These are phyloP conservation scores for Scedosporium boydii DNA, from an alignment of 2,329 filamentous ascomycete species.

Conservation along the genomic window DNA sequence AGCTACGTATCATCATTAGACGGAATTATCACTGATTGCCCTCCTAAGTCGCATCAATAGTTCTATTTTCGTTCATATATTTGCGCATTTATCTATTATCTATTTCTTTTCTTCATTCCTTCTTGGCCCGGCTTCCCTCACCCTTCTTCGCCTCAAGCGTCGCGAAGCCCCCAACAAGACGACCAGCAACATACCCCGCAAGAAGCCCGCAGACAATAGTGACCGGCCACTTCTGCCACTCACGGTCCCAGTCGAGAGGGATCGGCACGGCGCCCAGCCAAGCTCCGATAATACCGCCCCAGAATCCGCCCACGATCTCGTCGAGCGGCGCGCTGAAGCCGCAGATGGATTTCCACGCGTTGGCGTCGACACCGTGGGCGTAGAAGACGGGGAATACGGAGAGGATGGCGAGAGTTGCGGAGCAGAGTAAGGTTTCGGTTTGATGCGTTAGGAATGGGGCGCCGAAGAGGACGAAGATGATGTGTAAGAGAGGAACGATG, in stretches of 20 bases:
- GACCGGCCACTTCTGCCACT: conserved; percentile 97
- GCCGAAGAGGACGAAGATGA: conserved; percentile 75
- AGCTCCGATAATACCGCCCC: conserved; percentile 72
- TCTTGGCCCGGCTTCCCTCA: background rate
- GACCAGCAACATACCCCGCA: conserved; percentile 64
- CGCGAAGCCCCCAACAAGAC: conserved; percentile 46
- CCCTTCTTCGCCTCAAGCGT: conserved; percentile 25
- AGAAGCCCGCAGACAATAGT: conserved; percentile 82
- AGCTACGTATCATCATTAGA: no score
- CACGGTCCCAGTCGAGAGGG: conserved; percentile 95
- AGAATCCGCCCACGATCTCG: conserved; percentile 69
- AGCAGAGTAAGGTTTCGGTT: conserved; percentile 67
- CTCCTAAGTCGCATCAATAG: no score
- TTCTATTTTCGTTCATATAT: no score
- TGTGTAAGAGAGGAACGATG: conserved; percentile 53
- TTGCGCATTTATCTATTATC: no score
- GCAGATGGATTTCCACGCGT: conserved; percentile 61
- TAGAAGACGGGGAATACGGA: conserved; percentile 75
- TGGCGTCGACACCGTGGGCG: conserved; percentile 65
- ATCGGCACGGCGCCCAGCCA: conserved; percentile 95
- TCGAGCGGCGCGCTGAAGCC: conserved; percentile 65
- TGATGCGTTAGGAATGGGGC: conserved; percentile 80
- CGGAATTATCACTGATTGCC: no score
- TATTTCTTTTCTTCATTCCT: background rate
- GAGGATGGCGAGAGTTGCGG: conserved; percentile 73